Evolutionary conservation across 2,329 filamentous ascomycete genomes (phyloP).

Genomic region (Aspergillus novofumigatus): DNA sequence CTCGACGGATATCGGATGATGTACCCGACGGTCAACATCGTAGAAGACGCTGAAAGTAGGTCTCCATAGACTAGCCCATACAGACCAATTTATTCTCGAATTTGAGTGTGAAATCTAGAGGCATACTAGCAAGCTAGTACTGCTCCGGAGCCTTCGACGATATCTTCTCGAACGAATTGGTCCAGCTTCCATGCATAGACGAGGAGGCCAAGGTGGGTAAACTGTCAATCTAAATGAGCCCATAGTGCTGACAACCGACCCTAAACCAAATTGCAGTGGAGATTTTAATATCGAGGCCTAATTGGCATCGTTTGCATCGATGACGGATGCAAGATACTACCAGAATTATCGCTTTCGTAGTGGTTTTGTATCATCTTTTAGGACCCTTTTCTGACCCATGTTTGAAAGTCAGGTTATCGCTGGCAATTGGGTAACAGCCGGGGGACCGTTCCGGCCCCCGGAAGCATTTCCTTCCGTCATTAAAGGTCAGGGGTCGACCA

Average conservation of each 20-base stretch:
- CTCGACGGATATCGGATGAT: not conserved
- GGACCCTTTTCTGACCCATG: not conserved
- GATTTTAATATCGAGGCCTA: not conserved
- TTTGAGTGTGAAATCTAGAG: not conserved
- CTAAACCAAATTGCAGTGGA: not conserved
- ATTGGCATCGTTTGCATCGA: not conserved
- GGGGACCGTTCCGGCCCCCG: not conserved
- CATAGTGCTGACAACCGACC: not conserved
- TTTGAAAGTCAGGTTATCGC: not conserved
- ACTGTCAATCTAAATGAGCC: not conserved
- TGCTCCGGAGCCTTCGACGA: slow-evolving; percentile 1
- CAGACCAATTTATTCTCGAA: not conserved
- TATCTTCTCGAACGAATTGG: slow-evolving; percentile 9
- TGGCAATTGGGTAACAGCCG: not conserved
- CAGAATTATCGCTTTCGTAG: not conserved
- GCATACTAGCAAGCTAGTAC: not conserved
- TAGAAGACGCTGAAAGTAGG: not conserved
- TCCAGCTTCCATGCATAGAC: slow-evolving; percentile 8
- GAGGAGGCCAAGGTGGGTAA: slow-evolving; percentile 2
- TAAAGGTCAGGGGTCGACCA: slow-evolving; percentile 1
- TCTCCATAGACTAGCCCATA: not conserved
- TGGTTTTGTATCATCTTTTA: not conserved
- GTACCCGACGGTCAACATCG: not conserved
- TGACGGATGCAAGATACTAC: not conserved
- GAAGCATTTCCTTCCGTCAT: not conserved